Percentiles rank a stretch among this genome's conserved stretches.
phyloP scores from a whole-genome alignment of 2,329 filamentous ascomycete genomes.

The Colletotrichum higginsianum region DNA sequence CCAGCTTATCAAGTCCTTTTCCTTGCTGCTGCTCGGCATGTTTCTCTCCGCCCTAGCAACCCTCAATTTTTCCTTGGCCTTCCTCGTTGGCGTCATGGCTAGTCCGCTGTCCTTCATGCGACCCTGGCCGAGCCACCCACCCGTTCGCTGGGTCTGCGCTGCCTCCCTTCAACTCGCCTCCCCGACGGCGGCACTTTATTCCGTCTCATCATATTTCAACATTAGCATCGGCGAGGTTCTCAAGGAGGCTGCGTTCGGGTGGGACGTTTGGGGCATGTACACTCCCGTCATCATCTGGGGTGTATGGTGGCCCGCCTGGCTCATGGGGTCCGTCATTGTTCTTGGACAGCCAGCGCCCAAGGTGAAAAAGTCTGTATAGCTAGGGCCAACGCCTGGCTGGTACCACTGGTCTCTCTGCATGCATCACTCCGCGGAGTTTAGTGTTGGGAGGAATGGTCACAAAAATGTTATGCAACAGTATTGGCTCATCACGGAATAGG shows the following conservation, averaged over 20 bases:
- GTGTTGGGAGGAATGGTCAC: neutral
- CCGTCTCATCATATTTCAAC: constrained; percentile 59
- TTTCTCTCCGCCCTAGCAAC: constrained; percentile 94
- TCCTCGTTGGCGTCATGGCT: constrained; percentile 85
- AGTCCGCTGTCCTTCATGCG: constrained; percentile 83
- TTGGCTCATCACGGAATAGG: constrained; percentile 5
- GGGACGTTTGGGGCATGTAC: constrained; percentile 91
- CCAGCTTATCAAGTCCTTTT: constrained; percentile 89
- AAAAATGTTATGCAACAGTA: neutral
- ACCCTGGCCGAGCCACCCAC: constrained; percentile 59
- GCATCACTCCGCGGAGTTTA: neutral
- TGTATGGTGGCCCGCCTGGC: constrained; percentile 95
- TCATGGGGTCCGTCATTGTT: constrained; percentile 73
- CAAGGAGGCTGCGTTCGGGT: constrained; percentile 84
- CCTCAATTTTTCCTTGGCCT: constrained; percentile 92
- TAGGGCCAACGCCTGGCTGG: neutral
- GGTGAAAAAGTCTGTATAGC: neutral
- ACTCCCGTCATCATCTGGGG: constrained; percentile 93
- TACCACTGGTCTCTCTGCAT: neutral
- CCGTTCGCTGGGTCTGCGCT: constrained; percentile 59
- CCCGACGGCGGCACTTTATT: constrained; percentile 70
- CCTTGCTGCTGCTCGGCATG: constrained; percentile 91
- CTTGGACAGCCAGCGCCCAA: constrained; percentile 54
- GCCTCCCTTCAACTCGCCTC: constrained; percentile 72
- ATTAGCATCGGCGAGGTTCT: constrained; percentile 71